phyloP scores from a whole-genome alignment of 495 filamentous ascomycete genomes.

The Antarctomyces pellizariae region DNA sequence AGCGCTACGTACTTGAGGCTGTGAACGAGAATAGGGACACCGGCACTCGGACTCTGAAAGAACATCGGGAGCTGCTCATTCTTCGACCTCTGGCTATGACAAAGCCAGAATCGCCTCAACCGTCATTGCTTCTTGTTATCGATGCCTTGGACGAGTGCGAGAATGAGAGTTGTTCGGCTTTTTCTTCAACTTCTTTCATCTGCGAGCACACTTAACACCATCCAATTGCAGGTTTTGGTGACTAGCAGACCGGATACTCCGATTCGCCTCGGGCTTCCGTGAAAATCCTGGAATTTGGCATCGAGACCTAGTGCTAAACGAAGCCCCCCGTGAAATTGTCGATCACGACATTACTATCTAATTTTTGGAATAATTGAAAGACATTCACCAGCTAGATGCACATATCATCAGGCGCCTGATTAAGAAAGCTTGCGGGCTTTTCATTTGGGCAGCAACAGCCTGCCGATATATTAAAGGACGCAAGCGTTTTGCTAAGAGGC shows the following conservation, averaged over 20 bases:
- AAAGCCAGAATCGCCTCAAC: too few relatives aligned
- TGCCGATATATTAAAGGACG: conserved; percentile 1
- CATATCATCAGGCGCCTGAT: conserved; percentile 1
- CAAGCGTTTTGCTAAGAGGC: conserved; percentile 1
- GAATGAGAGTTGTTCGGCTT: conserved; percentile 7
- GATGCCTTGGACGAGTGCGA: too few relatives aligned
- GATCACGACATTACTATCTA: conserved; percentile 1
- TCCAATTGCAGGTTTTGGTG: conserved; percentile 7
- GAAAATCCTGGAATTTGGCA: too few relatives aligned
- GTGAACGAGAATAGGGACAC: conserved; percentile 5
- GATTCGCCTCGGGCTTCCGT: conserved; percentile 9
- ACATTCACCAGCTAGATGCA: conserved; percentile 1
- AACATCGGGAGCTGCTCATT: conserved; percentile 9
- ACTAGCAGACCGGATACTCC: conserved; percentile 15
- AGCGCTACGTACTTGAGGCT: conserved; percentile 3
- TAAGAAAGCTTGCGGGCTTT: conserved; percentile 1
- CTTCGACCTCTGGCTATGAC: conserved; percentile 5
- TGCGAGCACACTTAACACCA: too few relatives aligned
- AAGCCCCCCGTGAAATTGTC: conserved; percentile 1
- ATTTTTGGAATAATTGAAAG: neutral
- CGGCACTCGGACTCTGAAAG: too few relatives aligned
- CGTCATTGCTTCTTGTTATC: too few relatives aligned
- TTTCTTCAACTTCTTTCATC: conserved; percentile 13
- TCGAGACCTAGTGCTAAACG: conserved; percentile 8
- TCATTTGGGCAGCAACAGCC: conserved; percentile 1